These are phyloP conservation scores for Orbilia oligospora DNA, from an alignment of 2,329 filamentous ascomycete species.

Conservation along the genomic window DNA sequence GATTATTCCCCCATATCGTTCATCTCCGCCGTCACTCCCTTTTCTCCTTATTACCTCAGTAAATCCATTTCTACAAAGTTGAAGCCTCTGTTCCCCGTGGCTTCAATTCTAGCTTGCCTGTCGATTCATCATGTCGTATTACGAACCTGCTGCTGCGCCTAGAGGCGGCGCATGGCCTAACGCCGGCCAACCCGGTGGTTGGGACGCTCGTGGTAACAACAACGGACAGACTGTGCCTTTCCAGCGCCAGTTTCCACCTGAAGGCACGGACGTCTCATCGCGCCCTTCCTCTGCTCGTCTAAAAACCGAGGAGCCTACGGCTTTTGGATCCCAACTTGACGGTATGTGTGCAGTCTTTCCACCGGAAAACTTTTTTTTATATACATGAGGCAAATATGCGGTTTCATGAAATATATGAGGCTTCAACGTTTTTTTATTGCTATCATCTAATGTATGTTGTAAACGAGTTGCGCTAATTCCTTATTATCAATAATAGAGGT, in stretches of 20 bases:
- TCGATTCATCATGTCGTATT: slow-evolving; percentile 61
- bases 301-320: slow-evolving; percentile 78
- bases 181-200: slow-evolving; percentile 39
- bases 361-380: slow-evolving; percentile 7
- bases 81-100: slow-evolving; percentile 57
- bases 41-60: slow-evolving; percentile 42
- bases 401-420: slow-evolving; percentile 9
- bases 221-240: slow-evolving; percentile 45
- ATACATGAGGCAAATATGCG: slow-evolving; percentile 19
- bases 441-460: neutral
- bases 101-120: slow-evolving; percentile 49
- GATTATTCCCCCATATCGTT: slow-evolving; percentile 52
- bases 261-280: slow-evolving; percentile 43
- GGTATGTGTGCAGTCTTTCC: slow-evolving; percentile 72
- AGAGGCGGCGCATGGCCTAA: slow-evolving; percentile 59
- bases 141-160: slow-evolving; percentile 57
- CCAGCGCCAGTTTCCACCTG: slow-evolving; percentile 57
- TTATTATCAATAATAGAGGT: slow-evolving; percentile 77
- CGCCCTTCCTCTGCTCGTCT: slow-evolving; percentile 64
- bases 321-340: slow-evolving; percentile 90
- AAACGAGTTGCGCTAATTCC: slow-evolving; percentile 47
- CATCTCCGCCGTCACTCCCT: slow-evolving; percentile 45
- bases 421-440: slow-evolving; percentile 17
- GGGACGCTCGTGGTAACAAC: slow-evolving; percentile 57
- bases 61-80: slow-evolving; percentile 36